These are phyloP conservation scores for Amanita pseudoporphyria DNA, from an alignment of 768 basidiomycete genomes.

Conservation along the genomic window DNA sequence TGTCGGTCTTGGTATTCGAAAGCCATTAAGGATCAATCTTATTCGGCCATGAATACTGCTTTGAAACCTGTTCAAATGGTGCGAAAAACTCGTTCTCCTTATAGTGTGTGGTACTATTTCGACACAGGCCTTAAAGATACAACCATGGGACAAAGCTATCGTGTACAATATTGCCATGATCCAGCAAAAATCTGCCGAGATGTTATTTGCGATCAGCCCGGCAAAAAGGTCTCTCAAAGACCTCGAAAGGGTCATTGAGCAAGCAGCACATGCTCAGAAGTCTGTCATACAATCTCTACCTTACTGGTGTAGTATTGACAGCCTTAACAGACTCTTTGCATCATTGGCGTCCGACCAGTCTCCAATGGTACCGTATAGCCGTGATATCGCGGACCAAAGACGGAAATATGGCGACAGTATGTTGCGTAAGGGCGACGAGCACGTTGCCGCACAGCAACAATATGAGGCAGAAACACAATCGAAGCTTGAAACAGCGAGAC, in stretches of 20 bases:
- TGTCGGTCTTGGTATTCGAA: conserved; percentile 94
- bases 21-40: conserved; percentile 83
- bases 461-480: conserved; percentile 65
- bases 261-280: conserved; percentile 84
- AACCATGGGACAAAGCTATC: conserved; percentile 83
- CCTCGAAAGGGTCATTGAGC: conserved; percentile 65
- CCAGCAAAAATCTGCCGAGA: conserved; percentile 90
- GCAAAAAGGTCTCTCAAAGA: conserved; percentile 77
- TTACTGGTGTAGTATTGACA: not conserved
- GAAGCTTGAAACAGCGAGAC: conserved; percentile 67
- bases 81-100: conserved; percentile 9
- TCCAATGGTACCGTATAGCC: conserved; percentile 66
- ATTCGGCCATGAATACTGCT: conserved; percentile 73
- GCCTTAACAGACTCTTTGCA: conserved; percentile 58
- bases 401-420: conserved; percentile 85
- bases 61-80: conserved; percentile 78
- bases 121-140: conserved; percentile 68
- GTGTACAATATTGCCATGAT: conserved; percentile 98
- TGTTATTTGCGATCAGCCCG: conserved; percentile 65
- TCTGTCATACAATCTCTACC: conserved; percentile 23
- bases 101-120: conserved; percentile 4
- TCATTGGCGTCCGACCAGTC: conserved; percentile 71
- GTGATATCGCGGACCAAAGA: conserved; percentile 83
- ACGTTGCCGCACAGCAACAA: conserved; percentile 60
- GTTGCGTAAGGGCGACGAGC: conserved; percentile 73